Evolutionary conservation across 192 early-diverging fungal species (phyloP), one percentile per base, ranked within the genome.

Genomic region (Coemansia sp.): DNA sequence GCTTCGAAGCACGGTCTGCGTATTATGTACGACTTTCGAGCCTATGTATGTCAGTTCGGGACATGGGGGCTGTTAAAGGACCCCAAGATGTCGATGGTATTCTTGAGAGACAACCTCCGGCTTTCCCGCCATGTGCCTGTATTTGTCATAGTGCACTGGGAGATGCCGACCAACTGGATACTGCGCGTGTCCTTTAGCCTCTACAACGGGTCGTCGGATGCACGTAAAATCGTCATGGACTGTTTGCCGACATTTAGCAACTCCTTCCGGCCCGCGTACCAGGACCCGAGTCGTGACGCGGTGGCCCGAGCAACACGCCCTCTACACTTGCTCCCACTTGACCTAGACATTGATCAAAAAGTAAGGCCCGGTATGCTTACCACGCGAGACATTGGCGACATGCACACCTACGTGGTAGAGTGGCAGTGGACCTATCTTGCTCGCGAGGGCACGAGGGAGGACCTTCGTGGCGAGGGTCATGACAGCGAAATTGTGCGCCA

Each of bases 381-480:
- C 54, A 84, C 74, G 10, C 77, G 73, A 39, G 78, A 79, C 62
- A 69, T 84, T 21, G 81, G 81, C 36, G 74, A 84, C 44, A 16
- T 84, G 70, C 76, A 84, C 41, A 79, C 81, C 5, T 78, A 84
- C 44, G 73, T 84, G 41, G 68, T 84, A 7, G 81, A 84, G 41
- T 84, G 81, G 81, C 77, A 70, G 39, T 84, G 81, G 81, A 74
- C 73, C 14, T 84, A 84, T 42, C 70, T 79, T 59, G 77, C 81
- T 10, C 81, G 77, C 62, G 77, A 84, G 50, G 76, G 74, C 27
- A 79, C 45, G 11, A 64, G 67, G 45, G 66, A 74, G 53, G 81
- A 84, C 42, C 68, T 78, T 24, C 70, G 70, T 31, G 76, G 77
- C 64, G 74, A 84, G 59, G 81, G 77, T 2, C 73, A 68, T 3